These are phyloP conservation scores for Hortaea werneckii DNA, from an alignment of 2,329 filamentous ascomycete species.

Conservation along the genomic window DNA sequence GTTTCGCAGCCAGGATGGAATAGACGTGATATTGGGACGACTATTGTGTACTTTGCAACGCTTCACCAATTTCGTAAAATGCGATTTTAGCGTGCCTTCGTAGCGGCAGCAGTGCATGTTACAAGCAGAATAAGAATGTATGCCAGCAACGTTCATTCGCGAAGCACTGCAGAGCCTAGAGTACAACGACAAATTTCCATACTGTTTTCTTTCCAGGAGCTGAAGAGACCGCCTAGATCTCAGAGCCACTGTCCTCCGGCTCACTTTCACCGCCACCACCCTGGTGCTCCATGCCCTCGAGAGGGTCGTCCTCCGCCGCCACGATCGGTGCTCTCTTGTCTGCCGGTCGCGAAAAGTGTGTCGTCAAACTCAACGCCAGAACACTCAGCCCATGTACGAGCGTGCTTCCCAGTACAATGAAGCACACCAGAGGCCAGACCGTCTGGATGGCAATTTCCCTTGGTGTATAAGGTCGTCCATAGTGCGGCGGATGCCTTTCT, in stretches of 20 bases:
- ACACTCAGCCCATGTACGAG: constrained; percentile 46
- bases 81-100: too few species aligned
- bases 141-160: too few species aligned
- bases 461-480: constrained; percentile 23
- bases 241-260: constrained; percentile 3
- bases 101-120: too few species aligned
- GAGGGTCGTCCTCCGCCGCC: constrained; percentile 39
- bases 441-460: constrained; percentile 32
- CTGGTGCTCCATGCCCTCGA: constrained; percentile 42
- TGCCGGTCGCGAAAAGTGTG: constrained; percentile 37
- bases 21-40: too few species aligned
- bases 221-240: too few species aligned
- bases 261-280: constrained; percentile 27
- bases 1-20: too few species aligned
- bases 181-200: too few species aligned
- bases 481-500: constrained; percentile 32
- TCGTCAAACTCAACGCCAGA: constrained; percentile 38
- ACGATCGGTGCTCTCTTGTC: constrained; percentile 41
- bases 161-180: too few species aligned
- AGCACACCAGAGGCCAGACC: constrained; percentile 47
- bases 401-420: constrained; percentile 44
- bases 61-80: too few species aligned
- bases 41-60: too few species aligned
- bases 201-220: too few species aligned
- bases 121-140: too few species aligned